Percentiles rank a stretch among this genome's conserved stretches.
phyloP scores from a whole-genome alignment of 768 basidiomycete genomes.

The Termitomyces eurrhizus region DNA sequence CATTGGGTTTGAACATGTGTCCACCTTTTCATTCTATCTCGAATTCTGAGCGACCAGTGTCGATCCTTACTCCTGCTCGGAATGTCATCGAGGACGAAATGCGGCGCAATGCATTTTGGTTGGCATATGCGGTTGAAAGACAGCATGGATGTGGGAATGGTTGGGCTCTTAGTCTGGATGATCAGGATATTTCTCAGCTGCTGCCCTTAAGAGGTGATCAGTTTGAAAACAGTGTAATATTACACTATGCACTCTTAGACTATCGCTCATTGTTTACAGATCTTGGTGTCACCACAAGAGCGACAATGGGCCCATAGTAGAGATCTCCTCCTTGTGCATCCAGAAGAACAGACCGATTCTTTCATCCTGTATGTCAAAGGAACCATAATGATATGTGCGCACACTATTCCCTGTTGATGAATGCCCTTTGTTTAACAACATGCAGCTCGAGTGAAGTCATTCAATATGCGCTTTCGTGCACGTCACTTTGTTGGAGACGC shows the following conservation, averaged over 20 bases:
- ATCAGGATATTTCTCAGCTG: constrained; percentile 69
- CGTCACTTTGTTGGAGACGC: constrained; percentile 58
- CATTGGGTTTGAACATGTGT: constrained; percentile 67
- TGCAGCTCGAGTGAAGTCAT: constrained; percentile 50
- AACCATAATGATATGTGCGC: constrained; percentile 56
- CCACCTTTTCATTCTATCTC: constrained; percentile 64
- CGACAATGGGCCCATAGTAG: constrained; percentile 67
- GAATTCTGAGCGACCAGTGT: constrained; percentile 51
- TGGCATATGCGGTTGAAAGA: constrained; percentile 67
- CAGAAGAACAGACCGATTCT: constrained; percentile 60
- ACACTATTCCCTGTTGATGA: background rate
- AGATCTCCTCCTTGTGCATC: constrained; percentile 58
- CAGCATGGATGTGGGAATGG: constrained; percentile 65
- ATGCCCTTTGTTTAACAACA: background rate
- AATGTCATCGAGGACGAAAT: constrained; percentile 67
- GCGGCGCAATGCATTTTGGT: constrained; percentile 70
- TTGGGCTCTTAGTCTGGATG: constrained; percentile 69
- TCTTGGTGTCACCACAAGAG: constrained; percentile 43
- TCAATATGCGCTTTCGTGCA: constrained; percentile 63
- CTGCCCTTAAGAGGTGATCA: constrained; percentile 59
- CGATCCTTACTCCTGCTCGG: constrained; percentile 56
- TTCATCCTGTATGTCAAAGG: constrained; percentile 72
- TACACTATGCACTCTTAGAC: background rate
- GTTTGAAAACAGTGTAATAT: constrained; percentile 58
- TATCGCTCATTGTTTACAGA: constrained; percentile 22